Conservation (phyloP, 2,329 filamentous ascomycete species). For the Myriangium duriaei region DNA sequence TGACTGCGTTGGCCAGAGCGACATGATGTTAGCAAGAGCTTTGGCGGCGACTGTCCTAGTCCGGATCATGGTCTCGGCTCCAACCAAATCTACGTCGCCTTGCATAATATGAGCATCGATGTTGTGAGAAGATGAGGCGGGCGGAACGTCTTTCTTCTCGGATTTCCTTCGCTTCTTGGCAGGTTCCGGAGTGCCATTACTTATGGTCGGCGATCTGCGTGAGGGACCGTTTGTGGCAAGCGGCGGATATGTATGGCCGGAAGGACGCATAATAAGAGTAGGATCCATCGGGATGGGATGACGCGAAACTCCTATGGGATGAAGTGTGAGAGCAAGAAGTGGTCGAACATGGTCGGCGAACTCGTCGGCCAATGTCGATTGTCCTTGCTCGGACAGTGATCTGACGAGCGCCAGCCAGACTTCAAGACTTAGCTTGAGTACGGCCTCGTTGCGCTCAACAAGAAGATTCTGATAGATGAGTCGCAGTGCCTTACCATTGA, state of each 20-base stretch:
- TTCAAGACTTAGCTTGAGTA: slow-evolving; percentile 70
- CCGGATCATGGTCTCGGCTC: slow-evolving; percentile 74
- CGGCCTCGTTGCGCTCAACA: slow-evolving; percentile 77
- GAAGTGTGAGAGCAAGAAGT: slow-evolving; percentile 73
- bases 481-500: slow-evolving; percentile 77
- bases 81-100: slow-evolving; percentile 89
- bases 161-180: slow-evolving; percentile 71
- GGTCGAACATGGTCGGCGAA: slow-evolving; percentile 64
- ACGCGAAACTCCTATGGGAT: slow-evolving; percentile 83
- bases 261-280: slow-evolving; percentile 81
- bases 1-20: slow-evolving; percentile 52
- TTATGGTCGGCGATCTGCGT: slow-evolving; percentile 27
- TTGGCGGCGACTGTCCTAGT: slow-evolving; percentile 78
- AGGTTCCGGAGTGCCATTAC: slow-evolving; percentile 45
- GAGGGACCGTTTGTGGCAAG: slow-evolving; percentile 24
- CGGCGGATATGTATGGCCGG: slow-evolving; percentile 66
- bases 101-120: slow-evolving; percentile 97
- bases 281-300: slow-evolving; percentile 89
- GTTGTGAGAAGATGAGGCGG: slow-evolving; percentile 63
- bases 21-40: slow-evolving; percentile 76
- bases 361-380: slow-evolving; percentile 55
- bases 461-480: slow-evolving; percentile 91
- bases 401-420: slow-evolving; percentile 73
- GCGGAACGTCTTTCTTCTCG: slow-evolving; percentile 50
- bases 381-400: slow-evolving; percentile 48